Evolutionary conservation across 75 land plant genomes (phyloP).

Genomic region (Picea glauca): DNA sequence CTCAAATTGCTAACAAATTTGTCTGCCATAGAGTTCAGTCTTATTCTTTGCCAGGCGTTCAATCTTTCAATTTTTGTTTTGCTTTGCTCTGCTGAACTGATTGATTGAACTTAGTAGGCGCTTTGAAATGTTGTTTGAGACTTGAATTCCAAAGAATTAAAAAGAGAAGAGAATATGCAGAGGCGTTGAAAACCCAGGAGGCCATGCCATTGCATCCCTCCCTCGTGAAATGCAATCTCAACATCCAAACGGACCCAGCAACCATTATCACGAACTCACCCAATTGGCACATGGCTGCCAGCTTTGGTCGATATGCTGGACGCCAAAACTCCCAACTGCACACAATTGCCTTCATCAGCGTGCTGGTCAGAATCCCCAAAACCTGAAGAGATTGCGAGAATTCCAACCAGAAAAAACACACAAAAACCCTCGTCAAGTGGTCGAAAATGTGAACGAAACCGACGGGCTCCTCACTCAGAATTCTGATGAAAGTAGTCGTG

Average conservation of each 20-base stretch:
- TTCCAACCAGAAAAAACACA: slow-evolving; percentile 40
- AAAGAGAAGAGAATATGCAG: background rate
- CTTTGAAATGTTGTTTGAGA: too few relatives aligned
- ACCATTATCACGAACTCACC: slow-evolving; percentile 24
- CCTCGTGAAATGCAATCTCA: slow-evolving; percentile 24
- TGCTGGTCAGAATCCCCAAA: slow-evolving; percentile 32
- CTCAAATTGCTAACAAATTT: too few relatives aligned
- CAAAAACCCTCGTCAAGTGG: slow-evolving; percentile 23
- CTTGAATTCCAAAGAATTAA: too few relatives aligned
- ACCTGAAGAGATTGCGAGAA: slow-evolving; percentile 37
- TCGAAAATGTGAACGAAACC: slow-evolving; percentile 29
- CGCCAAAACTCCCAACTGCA: background rate
- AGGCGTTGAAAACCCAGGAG: slow-evolving; percentile 23
- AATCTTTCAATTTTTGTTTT: too few relatives aligned
- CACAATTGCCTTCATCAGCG: slow-evolving; percentile 27
- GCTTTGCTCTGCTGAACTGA: too few relatives aligned
- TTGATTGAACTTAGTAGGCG: too few relatives aligned
- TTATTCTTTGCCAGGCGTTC: too few relatives aligned
- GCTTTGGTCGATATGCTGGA: background rate
- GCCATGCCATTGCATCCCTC: slow-evolving; percentile 30
- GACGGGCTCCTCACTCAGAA: slow-evolving; percentile 22
- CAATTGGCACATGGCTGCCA: slow-evolving; percentile 22
- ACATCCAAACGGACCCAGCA: slow-evolving; percentile 16
- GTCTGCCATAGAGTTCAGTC: too few relatives aligned
- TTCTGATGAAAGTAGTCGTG: slow-evolving; percentile 20